These are phyloP conservation scores for Ophiosphaerella narmari DNA, from an alignment of 2,329 filamentous ascomycete genomes.

Conservation along the genomic window DNA sequence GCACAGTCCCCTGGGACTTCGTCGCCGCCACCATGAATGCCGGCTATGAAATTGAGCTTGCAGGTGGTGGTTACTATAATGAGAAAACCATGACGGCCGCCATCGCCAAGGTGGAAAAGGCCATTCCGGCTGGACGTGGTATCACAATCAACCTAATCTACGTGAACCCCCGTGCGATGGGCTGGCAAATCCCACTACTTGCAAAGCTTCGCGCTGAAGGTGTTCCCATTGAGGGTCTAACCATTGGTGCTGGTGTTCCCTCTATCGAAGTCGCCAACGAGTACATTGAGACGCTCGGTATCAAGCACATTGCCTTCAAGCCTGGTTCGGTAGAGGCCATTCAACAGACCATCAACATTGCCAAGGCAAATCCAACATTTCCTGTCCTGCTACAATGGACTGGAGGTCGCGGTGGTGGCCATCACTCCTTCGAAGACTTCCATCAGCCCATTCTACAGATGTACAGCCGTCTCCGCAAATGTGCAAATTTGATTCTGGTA, in stretches of 20 bases:
- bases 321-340: constrained; percentile 53
- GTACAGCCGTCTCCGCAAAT: constrained; percentile 52
- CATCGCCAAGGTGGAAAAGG: constrained; percentile 51
- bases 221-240: constrained; percentile 54
- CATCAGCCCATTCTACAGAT: constrained; percentile 55
- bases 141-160: constrained; percentile 61
- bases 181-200: constrained; percentile 59
- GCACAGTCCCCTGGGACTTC: constrained; percentile 55
- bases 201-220: constrained; percentile 53
- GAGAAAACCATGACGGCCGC: constrained; percentile 51
- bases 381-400: constrained; percentile 57
- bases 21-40: constrained; percentile 60
- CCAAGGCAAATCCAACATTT: constrained; percentile 52
- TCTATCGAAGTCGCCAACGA: constrained; percentile 55
- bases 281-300: constrained; percentile 62
- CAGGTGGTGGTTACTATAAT: constrained; percentile 57
- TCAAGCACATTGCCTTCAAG: constrained; percentile 56
- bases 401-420: constrained; percentile 55
- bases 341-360: constrained; percentile 54
- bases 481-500: constrained; percentile 53
- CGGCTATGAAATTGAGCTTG: constrained; percentile 55
- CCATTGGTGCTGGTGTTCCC: constrained; percentile 55
- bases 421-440: constrained; percentile 58
- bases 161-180: constrained; percentile 57
- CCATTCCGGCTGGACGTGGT: constrained; percentile 54